Evolutionary conservation across 148 eudicot species (phyloP).

Genomic region (Rhododendron mucronatum): DNA sequence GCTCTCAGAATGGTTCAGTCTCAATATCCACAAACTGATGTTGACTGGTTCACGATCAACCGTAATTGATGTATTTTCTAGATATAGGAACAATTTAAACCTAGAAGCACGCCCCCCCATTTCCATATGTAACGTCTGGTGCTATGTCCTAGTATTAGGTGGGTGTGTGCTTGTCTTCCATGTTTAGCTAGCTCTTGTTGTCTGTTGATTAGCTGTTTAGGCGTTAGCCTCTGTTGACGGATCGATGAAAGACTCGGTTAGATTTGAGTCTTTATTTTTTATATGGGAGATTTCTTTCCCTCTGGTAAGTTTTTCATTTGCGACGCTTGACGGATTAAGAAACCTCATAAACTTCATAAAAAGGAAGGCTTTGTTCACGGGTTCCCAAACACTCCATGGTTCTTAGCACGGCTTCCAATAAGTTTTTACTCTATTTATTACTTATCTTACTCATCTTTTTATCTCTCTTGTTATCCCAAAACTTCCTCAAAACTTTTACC

Average conservation of each 20-base stretch:
- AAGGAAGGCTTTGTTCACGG: background rate
- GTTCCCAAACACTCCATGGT: no score
- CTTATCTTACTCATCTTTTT: background rate
- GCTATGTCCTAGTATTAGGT: background rate
- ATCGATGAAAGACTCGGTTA: background rate
- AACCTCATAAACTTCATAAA: background rate
- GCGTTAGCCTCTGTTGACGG: background rate
- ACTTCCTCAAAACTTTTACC: no score
- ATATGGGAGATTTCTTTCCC: background rate
- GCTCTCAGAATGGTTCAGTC: slow-evolving; percentile 22
- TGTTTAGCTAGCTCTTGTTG: background rate
- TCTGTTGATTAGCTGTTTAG: background rate
- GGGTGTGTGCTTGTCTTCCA: background rate
- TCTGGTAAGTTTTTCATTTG: background rate
- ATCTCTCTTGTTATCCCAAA: no score
- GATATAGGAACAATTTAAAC: background rate
- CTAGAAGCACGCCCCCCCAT: background rate
- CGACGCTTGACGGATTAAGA: background rate
- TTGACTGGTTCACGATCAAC: background rate
- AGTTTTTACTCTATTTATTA: background rate
- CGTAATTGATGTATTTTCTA: background rate
- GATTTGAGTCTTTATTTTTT: background rate
- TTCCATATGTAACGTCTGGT: background rate
- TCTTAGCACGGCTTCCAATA: background rate
- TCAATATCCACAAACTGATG: slow-evolving; percentile 4